phyloP scores from a whole-genome alignment of 768 basidiomycete species.

The Cantharellus anzutake region DNA sequence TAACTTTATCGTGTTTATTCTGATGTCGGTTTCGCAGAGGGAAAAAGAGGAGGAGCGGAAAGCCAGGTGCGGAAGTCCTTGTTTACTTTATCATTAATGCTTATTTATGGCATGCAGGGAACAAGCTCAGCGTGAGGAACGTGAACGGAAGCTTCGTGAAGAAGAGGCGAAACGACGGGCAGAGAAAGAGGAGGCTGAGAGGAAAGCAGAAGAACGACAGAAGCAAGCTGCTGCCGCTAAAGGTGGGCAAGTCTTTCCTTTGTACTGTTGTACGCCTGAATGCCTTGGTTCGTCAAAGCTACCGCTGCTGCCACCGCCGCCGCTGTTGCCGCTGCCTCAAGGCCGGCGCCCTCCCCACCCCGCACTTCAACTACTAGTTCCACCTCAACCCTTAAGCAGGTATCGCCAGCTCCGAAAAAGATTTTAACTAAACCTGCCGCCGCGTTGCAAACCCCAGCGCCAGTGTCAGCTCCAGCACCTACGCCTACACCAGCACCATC shows the following conservation, averaged over 20 bases:
- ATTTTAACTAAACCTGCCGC: background rate
- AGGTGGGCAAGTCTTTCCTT: background rate
- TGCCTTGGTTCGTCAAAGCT: background rate
- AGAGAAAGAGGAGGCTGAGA: constrained; percentile 18
- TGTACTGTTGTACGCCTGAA: background rate
- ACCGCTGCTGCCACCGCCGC: background rate
- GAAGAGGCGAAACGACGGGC: constrained; percentile 42
- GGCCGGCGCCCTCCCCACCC: background rate
- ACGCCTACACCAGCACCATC: too few species aligned
- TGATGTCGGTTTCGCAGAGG: constrained; percentile 7
- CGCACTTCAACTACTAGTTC: background rate
- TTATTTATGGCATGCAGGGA: constrained; percentile 12
- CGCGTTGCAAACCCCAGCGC: background rate
- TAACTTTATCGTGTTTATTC: background rate
- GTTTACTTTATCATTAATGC: constrained; percentile 6
- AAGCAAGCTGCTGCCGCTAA: background rate
- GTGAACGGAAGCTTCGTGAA: constrained; percentile 48
- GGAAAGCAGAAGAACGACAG: constrained; percentile 9
- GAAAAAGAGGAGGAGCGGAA: constrained; percentile 34
- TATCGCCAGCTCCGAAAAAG: background rate
- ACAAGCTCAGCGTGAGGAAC: constrained; percentile 24
- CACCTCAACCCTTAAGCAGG: background rate
- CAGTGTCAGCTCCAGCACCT: background rate
- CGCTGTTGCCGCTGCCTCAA: too few species aligned
- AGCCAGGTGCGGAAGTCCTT: constrained; percentile 41